phyloP scores from a whole-genome alignment of 768 basidiomycete genomes.

The Chiua virens region DNA sequence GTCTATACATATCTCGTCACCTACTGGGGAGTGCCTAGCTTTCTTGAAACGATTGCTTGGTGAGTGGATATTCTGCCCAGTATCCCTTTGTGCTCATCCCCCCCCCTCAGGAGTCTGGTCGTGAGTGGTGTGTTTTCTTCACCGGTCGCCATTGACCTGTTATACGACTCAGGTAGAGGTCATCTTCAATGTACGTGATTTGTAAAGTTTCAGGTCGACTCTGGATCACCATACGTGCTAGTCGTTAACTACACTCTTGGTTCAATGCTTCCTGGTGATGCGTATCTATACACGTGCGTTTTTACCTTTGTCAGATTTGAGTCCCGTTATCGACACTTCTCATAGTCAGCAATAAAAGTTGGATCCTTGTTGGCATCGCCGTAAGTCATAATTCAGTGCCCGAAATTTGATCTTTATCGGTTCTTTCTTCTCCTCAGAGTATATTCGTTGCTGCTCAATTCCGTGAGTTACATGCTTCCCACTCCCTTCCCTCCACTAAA shows the following conservation, averaged over 20 bases:
- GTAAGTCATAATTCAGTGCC: slow-evolving; percentile 12
- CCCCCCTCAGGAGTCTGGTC: slow-evolving; percentile 19
- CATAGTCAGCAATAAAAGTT: slow-evolving; percentile 51
- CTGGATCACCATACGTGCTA: slow-evolving; percentile 4
- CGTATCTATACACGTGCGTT: slow-evolving; percentile 50
- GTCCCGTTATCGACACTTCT: neutral
- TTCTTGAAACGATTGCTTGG: slow-evolving; percentile 41
- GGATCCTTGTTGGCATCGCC: slow-evolving; percentile 33
- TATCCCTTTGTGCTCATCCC: neutral
- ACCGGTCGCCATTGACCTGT: slow-evolving; percentile 3
- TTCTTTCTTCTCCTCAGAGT: slow-evolving; percentile 5
- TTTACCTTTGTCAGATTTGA: neutral
- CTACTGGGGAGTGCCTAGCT: slow-evolving; percentile 33
- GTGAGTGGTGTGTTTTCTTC: slow-evolving; percentile 11
- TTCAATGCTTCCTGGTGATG: slow-evolving; percentile 53
- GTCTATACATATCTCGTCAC: slow-evolving; percentile 50
- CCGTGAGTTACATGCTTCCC: slow-evolving; percentile 10
- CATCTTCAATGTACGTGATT: slow-evolving; percentile 42
- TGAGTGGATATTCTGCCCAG: slow-evolving; percentile 23
- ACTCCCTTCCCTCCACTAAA: slow-evolving; percentile 1
- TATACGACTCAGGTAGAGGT: slow-evolving; percentile 42
- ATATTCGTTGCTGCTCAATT: slow-evolving; percentile 42
- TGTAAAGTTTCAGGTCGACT: neutral
- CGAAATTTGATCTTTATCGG: neutral
- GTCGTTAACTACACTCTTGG: slow-evolving; percentile 47